Evolutionary conservation across 2,329 filamentous ascomycete species (phyloP).

Genomic region (Ilyonectria mors-panacis): DNA sequence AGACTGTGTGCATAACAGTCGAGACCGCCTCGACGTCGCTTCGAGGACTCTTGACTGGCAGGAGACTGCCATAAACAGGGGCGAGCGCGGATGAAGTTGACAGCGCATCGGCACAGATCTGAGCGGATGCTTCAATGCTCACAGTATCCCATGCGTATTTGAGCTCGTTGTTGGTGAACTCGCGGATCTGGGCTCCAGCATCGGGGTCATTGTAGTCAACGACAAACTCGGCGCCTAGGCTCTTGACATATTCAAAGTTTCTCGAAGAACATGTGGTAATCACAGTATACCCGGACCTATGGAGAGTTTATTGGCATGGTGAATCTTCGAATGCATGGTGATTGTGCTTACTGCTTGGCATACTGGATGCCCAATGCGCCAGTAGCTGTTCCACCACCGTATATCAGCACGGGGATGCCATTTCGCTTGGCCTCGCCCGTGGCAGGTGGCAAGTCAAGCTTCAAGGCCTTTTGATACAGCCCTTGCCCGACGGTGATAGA

Average conservation of each 20-base stretch:
- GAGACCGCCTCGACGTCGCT: constrained; percentile 4
- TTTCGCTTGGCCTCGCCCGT: constrained; percentile 48
- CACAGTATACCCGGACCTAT: constrained; percentile 54
- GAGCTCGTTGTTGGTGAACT: constrained; percentile 35
- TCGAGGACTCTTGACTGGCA: constrained; percentile 22
- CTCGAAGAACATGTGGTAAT: constrained; percentile 57
- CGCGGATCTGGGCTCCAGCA: constrained; percentile 45
- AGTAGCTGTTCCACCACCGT: constrained; percentile 68
- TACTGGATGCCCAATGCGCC: constrained; percentile 66
- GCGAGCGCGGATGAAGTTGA: constrained; percentile 1
- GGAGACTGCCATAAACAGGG: constrained; percentile 21
- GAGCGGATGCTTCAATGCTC: constrained; percentile 17
- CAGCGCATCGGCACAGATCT: constrained; percentile 19
- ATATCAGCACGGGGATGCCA: constrained; percentile 59
- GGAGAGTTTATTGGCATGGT: background rate
- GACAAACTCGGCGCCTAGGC: constrained; percentile 60
- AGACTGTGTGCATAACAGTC: constrained; percentile 22
- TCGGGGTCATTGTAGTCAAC: constrained; percentile 61
- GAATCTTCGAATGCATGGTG: too few relatives aligned
- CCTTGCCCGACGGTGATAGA: constrained; percentile 58
- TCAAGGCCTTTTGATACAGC: constrained; percentile 60
- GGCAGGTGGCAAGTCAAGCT: constrained; percentile 61
- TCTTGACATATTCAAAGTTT: constrained; percentile 55
- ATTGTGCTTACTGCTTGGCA: constrained; percentile 50
- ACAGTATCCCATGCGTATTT: constrained; percentile 30